Evolutionary conservation across 2,329 filamentous ascomycete species (phyloP).

Genomic region (Fusarium foetens): DNA sequence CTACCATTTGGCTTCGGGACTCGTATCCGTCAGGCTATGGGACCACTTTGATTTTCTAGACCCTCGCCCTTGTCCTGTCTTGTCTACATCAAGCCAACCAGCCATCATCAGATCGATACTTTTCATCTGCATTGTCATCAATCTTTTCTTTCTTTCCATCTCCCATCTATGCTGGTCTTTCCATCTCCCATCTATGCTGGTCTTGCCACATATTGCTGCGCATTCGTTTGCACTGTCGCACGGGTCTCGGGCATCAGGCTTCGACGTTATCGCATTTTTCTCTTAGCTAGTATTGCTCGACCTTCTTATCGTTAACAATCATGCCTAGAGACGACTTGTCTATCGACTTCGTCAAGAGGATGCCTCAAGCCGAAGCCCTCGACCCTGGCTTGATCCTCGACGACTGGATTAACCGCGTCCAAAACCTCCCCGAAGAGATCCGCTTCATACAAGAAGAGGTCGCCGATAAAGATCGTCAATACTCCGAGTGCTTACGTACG

Average conservation of each 20-base stretch:
- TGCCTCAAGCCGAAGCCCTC: constrained; percentile 70
- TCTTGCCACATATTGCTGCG: constrained; percentile 17
- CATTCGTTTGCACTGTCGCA: constrained; percentile 30
- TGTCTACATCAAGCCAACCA: constrained; percentile 26
- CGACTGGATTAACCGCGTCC: constrained; percentile 78
- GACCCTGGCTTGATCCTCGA: constrained; percentile 78
- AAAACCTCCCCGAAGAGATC: constrained; percentile 84
- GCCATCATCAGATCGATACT: constrained; percentile 38
- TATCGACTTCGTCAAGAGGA: constrained; percentile 75
- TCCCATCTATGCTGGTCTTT: constrained; percentile 16
- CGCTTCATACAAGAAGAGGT: constrained; percentile 87
- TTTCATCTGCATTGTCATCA: constrained; percentile 15
- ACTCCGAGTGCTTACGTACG: constrained; percentile 73
- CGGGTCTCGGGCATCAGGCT: constrained; percentile 25
- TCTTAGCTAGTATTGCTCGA: constrained; percentile 39
- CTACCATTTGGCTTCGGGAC: constrained; percentile 16
- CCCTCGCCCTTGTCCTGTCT: constrained; percentile 36
- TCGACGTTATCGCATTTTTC: constrained; percentile 38
- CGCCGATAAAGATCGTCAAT: constrained; percentile 78
- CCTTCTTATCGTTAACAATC: constrained; percentile 63
- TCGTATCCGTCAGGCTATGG: constrained; percentile 29
- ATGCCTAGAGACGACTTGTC: constrained; percentile 79
- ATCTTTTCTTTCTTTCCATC: constrained; percentile 30
- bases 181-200: constrained; percentile 24
- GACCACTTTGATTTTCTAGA: constrained; percentile 41